These are phyloP conservation scores for Monosporascus sp. DNA, from an alignment of 2,329 filamentous ascomycete species.

Conservation along the genomic window DNA sequence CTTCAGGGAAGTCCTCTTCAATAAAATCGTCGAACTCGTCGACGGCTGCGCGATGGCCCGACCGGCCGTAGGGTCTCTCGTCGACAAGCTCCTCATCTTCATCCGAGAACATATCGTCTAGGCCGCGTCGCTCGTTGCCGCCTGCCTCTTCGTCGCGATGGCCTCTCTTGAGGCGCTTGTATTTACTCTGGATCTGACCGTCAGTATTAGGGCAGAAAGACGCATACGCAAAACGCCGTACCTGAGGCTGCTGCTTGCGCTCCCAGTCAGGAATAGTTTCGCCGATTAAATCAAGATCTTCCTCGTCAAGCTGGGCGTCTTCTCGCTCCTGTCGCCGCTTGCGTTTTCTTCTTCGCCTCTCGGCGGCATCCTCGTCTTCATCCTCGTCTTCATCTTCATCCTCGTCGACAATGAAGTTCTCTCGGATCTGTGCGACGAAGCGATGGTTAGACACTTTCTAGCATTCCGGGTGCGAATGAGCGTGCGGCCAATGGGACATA, in stretches of 20 bases:
- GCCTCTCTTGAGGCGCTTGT: conserved; percentile 93
- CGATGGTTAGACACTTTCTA: conserved; percentile 8
- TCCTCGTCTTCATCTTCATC: conserved; percentile 74
- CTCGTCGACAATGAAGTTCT: conserved; percentile 95
- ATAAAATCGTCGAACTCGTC: conserved; percentile 96
- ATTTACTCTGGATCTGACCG: conserved; percentile 62
- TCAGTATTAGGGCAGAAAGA: conserved; percentile 7
- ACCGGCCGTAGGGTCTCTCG: conserved; percentile 45
- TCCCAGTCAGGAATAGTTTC: conserved; percentile 69
- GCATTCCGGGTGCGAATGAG: not conserved
- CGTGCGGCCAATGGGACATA: conserved; percentile 34
- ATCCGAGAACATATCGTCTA: conserved; percentile 92
- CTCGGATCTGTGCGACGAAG: conserved; percentile 59
- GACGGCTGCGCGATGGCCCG: conserved; percentile 53
- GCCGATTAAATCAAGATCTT: conserved; percentile 92
- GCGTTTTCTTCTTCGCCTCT: conserved; percentile 68
- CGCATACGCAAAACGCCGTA: conserved; percentile 35
- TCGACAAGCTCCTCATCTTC: conserved; percentile 74
- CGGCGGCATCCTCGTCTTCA: conserved; percentile 54
- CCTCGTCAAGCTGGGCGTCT: conserved; percentile 87
- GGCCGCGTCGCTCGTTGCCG: conserved; percentile 59
- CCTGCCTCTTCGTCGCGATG: conserved; percentile 70
- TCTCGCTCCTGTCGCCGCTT: conserved; percentile 68
- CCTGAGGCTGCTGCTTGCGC: conserved; percentile 63
- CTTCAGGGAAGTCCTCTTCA: conserved; percentile 87